Evolutionary conservation across 768 basidiomycete species (phyloP).

Genomic region (Filobasidium floriforme): DNA sequence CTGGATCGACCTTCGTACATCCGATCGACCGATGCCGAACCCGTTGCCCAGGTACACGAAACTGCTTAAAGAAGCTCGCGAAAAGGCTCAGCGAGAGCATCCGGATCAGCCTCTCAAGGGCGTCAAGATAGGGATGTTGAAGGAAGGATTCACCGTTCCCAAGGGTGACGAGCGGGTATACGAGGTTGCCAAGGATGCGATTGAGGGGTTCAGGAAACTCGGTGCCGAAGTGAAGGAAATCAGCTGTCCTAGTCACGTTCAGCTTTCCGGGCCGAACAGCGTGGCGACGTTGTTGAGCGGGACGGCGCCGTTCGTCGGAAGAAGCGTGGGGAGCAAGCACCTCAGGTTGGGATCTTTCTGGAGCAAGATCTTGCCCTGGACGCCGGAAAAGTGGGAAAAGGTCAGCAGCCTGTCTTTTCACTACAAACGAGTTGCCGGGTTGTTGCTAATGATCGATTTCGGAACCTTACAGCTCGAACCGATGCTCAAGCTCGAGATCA

Average conservation of each 20-base stretch:
- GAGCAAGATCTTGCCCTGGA: conserved; percentile 43
- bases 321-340: conserved; percentile 38
- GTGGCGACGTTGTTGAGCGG: conserved; percentile 29
- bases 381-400: conserved; percentile 47
- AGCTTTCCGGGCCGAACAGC: conserved; percentile 19
- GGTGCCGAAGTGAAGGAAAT: conserved; percentile 49
- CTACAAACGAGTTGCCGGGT: conserved; percentile 5
- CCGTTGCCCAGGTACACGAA: conserved; percentile 44
- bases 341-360: conserved; percentile 45
- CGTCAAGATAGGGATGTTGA: conserved; percentile 48
- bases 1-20: conserved; percentile 49
- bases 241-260: conserved; percentile 47
- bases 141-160: conserved; percentile 46
- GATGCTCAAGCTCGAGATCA: conserved; percentile 25
- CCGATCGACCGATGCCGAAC: conserved; percentile 44
- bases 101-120: conserved; percentile 30
- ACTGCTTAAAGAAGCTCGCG: conserved; percentile 30
- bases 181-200: conserved; percentile 44
- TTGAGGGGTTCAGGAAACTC: conserved; percentile 43
- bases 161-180: conserved; percentile 46
- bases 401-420: conserved; percentile 22
- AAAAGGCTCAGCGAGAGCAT: conserved; percentile 18
- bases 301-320: conserved; percentile 29
- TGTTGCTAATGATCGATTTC: not conserved
- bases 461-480: conserved; percentile 26